Percentiles rank a stretch among this genome's conserved stretches.
Conservation (phyloP, 2,329 filamentous ascomycete genomes). For the Xylaria sp. region DNA sequence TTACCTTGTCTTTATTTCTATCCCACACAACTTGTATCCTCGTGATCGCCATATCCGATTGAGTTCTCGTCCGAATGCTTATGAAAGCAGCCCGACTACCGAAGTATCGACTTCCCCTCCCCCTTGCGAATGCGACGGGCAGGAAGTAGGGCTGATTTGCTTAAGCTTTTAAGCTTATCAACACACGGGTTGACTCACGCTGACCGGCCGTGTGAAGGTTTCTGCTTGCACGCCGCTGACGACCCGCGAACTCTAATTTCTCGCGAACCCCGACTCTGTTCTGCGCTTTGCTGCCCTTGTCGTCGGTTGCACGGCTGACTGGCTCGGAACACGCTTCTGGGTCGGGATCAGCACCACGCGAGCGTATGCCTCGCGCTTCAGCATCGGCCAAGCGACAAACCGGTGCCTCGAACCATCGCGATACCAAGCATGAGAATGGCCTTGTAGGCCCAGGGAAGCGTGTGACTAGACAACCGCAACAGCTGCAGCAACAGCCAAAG, state of each 20-base stretch:
- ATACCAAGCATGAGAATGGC: slow-evolving; percentile 87
- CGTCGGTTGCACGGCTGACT: slow-evolving; percentile 51
- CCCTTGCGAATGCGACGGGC: slow-evolving; percentile 29
- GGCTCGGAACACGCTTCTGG: slow-evolving; percentile 60
- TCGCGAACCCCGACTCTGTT: slow-evolving; percentile 10
- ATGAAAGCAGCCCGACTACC: slow-evolving; percentile 18
- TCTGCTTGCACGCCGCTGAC: slow-evolving; percentile 22
- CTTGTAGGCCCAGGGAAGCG: slow-evolving; percentile 82
- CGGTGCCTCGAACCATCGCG: slow-evolving; percentile 71
- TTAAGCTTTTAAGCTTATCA: slow-evolving; percentile 24
- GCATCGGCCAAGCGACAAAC: slow-evolving; percentile 71
- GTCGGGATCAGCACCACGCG: slow-evolving; percentile 54
- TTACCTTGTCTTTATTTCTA: slow-evolving; percentile 35
- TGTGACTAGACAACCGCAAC: slow-evolving; percentile 45
- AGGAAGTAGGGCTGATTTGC: slow-evolving; percentile 15
- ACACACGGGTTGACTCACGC: slow-evolving; percentile 25
- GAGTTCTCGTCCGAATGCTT: slow-evolving; percentile 28
- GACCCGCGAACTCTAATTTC: slow-evolving; percentile 11
- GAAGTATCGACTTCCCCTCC: slow-evolving; percentile 20
- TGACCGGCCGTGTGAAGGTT: slow-evolving; percentile 18
- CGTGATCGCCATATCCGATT: slow-evolving; percentile 31
- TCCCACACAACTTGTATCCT: slow-evolving; percentile 34
- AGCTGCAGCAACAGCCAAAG: slow-evolving; percentile 51
- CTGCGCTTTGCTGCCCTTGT: slow-evolving; percentile 37
- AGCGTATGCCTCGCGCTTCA: slow-evolving; percentile 71